Evolutionary conservation across 352 stramenopile genomes (phyloP).

Genomic region (Globisporangium lucens): DNA sequence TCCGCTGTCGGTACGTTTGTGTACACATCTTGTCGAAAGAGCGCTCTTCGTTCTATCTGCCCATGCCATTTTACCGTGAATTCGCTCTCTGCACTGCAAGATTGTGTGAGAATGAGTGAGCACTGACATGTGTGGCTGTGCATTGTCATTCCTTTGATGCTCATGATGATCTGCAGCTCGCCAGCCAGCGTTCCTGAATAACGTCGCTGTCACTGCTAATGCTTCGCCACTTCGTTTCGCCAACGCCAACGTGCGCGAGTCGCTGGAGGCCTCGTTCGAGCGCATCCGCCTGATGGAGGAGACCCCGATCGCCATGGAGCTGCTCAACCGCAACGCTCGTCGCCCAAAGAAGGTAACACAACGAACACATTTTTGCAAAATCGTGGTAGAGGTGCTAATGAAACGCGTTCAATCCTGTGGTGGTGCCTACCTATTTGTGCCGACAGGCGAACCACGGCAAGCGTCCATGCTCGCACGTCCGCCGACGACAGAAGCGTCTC

Average conservation of each 20-base stretch:
- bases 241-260: conserved; percentile 17
- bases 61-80: background rate
- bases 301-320: conserved; percentile 61
- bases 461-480: conserved; percentile 78
- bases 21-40: background rate
- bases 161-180: background rate
- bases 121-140: background rate
- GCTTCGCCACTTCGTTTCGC: conserved; percentile 9
- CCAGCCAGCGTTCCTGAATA: conserved; percentile 16
- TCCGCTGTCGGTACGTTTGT: conserved; percentile 11
- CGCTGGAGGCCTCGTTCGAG: conserved; percentile 26
- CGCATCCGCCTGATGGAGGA: conserved; percentile 50
- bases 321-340: conserved; percentile 79
- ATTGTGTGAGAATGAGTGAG: background rate
- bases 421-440: background rate
- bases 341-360: conserved; percentile 74
- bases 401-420: conserved; percentile 4
- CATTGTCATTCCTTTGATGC: background rate
- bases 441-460: conserved; percentile 83
- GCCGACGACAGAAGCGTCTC: conserved; percentile 77
- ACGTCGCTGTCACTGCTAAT: background rate
- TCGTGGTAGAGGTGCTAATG: background rate
- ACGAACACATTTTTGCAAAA: background rate
- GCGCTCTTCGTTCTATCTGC: background rate
- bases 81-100: conserved; percentile 15